Evolutionary conservation across 2,329 filamentous ascomycete genomes (phyloP).

Genomic region (Ascomycota sp.): DNA sequence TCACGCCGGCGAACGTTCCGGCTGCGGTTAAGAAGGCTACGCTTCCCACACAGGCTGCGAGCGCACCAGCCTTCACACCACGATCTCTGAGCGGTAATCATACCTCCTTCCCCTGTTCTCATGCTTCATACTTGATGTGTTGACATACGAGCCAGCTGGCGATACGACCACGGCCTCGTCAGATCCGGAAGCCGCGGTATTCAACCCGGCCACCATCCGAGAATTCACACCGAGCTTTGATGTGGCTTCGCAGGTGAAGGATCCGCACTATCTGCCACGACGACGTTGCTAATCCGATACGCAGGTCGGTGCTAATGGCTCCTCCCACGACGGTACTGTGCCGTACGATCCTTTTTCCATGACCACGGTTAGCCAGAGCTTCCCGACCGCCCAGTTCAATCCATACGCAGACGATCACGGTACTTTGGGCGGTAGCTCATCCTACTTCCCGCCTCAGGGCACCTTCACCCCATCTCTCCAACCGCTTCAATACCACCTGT

Average conservation of each 20-base stretch:
- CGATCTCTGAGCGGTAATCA: conserved; percentile 29
- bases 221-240: conserved; percentile 43
- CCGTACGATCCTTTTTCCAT: conserved; percentile 45
- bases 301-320: conserved; percentile 24
- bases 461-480: conserved; percentile 33
- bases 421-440: conserved; percentile 33
- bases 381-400: conserved; percentile 36
- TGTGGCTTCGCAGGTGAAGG: conserved; percentile 24
- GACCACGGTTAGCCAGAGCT: conserved; percentile 28
- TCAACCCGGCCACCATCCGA: conserved; percentile 35
- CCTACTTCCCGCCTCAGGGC: conserved; percentile 45
- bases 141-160: conserved; percentile 8
- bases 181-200: conserved; percentile 22
- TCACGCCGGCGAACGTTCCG: conserved; percentile 45
- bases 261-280: not conserved
- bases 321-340: conserved; percentile 20
- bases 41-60: conserved; percentile 80
- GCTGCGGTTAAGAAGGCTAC: conserved; percentile 44
- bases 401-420: conserved; percentile 60
- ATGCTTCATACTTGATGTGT: not conserved
- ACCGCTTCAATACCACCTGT: conserved; percentile 77
- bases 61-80: conserved; percentile 68
- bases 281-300: not conserved
- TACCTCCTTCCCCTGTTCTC: not conserved
- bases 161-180: conserved; percentile 16